Percentiles rank a stretch among this genome's conserved stretches.
These are phyloP conservation scores for Silene coronaria DNA, from an alignment of 179 eudicot genomes.

Conservation along the genomic window DNA sequence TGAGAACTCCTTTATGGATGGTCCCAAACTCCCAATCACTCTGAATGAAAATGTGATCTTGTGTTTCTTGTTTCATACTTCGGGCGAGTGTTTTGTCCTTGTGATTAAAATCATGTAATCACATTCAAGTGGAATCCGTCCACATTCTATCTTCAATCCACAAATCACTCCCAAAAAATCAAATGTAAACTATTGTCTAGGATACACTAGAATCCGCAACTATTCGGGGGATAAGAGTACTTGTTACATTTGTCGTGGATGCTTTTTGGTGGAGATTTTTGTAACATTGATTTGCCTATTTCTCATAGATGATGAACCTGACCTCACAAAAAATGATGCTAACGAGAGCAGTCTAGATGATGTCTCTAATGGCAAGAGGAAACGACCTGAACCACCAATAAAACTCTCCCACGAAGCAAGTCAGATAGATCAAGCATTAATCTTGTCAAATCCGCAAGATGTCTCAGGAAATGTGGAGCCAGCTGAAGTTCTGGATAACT, in stretches of 20 bases:
- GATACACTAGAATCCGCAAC: background rate
- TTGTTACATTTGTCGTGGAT: background rate
- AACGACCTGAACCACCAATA: constrained; percentile 15
- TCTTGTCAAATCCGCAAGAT: constrained; percentile 15
- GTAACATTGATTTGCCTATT: background rate
- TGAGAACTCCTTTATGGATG: too few relatives aligned
- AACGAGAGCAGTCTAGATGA: constrained; percentile 20
- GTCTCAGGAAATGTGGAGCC: constrained; percentile 20
- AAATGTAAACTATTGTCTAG: too few relatives aligned
- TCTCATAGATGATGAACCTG: constrained; percentile 32
- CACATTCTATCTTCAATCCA: too few relatives aligned
- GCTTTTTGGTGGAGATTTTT: background rate
- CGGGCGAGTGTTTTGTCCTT: background rate
- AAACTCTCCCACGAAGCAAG: constrained; percentile 12
- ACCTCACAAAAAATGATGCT: constrained; percentile 22
- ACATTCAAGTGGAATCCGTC: too few relatives aligned
- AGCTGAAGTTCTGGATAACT: constrained; percentile 15
- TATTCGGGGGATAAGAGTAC: background rate
- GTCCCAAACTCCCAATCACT: too few relatives aligned
- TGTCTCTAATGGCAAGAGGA: constrained; percentile 14
- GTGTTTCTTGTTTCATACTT: too few relatives aligned
- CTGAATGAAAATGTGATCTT: too few relatives aligned
- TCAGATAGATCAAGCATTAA: constrained; percentile 16
- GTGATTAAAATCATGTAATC: background rate
- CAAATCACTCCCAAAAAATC: background rate